Evolutionary conservation across 805 yeast genomes (phyloP), one percentile per base, ranked within the genome.

Genomic region (Cyberlindnera galapagoensis): DNA sequence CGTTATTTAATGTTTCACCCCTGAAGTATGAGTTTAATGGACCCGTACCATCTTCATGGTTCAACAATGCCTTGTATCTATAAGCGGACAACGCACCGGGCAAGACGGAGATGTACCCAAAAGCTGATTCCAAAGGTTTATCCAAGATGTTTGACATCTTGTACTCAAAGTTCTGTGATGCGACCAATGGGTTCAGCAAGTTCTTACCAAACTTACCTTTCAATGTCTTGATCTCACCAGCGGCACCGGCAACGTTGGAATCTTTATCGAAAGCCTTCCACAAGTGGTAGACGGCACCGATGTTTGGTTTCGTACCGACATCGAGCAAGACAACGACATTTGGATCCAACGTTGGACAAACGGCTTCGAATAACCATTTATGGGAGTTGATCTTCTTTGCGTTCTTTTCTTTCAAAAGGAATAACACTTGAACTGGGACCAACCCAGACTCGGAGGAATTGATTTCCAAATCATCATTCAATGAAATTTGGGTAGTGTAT

Each of bases 231-330:
- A 92, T 88, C 57, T 92, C 97, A 41, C 99, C 99, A 10, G 97
- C 97, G 2, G 95, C 98, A 42, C 99, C 99, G 1, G 96, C 99
- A 33, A 92, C 95, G 49, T 90, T 88, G 2, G 97, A 87, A 54
- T 92, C 97, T 46, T 77, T 71, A 57, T 92, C 98, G 57, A 92
- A 92, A 0, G 96, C 94, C 58, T 92, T 92, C 99, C 99, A 92
- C 38, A 92, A 65, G 47, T 90, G 92, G 52, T 92, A 94, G 17
- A 90, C 66, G 0, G 97, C 90, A 33, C 81, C 77, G 28, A 74
- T 71, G 43, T 86, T 87, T n/a, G 97, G 94, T 49, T 80, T 76
- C 0, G 99, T 92, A 41, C 99, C 99, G n/a, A 92, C 98, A 65
- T 92, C 99, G 30, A 92, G 69, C 39, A 92, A 60, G 7, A 86